Base-by-base conservation (phyloP, 495 filamentous ascomycete genomes). In the Rhizodiscina lignyota region DNA sequence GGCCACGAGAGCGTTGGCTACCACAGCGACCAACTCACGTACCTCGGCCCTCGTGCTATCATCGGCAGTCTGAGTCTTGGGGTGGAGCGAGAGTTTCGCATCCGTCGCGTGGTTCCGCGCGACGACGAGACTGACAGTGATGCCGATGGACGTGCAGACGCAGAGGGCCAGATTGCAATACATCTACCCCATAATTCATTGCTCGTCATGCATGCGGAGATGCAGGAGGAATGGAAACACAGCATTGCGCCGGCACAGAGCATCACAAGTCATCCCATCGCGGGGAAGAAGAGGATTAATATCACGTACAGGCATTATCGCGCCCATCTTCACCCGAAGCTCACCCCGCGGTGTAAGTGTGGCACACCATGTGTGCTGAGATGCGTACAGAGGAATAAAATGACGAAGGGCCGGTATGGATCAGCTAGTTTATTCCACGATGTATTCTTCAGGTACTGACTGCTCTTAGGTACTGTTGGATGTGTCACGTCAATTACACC, bases 131-230 rank as follows among this genome's bases (percentile, higher is more conserved):
- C 26, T 4, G 54, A 50, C 24, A 56, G 13, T 32, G 47, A 40
- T 45, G 13, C 3, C 26, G 37, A 40, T 2, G 51, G 56, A 8
- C 55, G 64, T 15, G 56, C 68, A 13, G 69, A 83, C 42, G 60
- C 60, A 3, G 72, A 80, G 45, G 87, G 87, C 4, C 84, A 91
- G 43, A 86, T 96, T 28, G 68, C 82, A 3, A 82, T 97, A 36
- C 82, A 89, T 50, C 71, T 96, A 0, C 86, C 85, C 1, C 89
- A 97, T 55, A 96, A 94, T 51, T 86, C 81, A 0, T 66, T 97
- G 1, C 60, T 97, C 0, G 60, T 94, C 3, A 97, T 97, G 89
- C 83, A 94, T 50, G 83, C 86, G 1, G 83, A 89, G 39, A 83
- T 81, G 77, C 78, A 83, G 45, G 78, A 83, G 42, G 70, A 67